Evolutionary conservation across 1,284 basidiomycete genomes (phyloP), one percentile per base, ranked within the genome.

Genomic region (Gastroboletus turbinatus): DNA sequence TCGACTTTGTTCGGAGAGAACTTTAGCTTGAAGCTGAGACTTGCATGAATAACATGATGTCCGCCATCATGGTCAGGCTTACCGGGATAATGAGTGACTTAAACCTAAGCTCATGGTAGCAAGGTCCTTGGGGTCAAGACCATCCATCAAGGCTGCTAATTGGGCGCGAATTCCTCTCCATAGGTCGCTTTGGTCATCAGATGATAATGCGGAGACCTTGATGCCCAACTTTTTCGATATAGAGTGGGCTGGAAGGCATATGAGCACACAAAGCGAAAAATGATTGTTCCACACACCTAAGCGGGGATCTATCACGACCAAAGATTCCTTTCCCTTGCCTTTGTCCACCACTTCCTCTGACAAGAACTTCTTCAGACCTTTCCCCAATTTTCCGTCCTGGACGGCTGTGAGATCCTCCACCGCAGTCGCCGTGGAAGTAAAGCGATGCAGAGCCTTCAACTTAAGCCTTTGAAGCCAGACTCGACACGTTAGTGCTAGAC

Each of bases 1-100:
- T 99, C 96, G 48, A 99, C 96, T 77, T 98, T 98, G 80, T 99
- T 96, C 6, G 96, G 96, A 19, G 95, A 98, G 77, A 99, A 99
- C 78, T 99, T 98, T 70, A 99, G 84, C 82, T 99, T 99, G 81
- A 96, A 99, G 59, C 96, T 95, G 61, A 36, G 16, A 27, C 27
- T 16, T 32, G 58, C 13, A 52, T 71, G 35, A 64, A 56, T 50
- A 54, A 48, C 40, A 53, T 23, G 49, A 36, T 30, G 46, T 55
- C 48, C 44, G 50, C 29, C 27, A 51, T 42, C 29, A 59, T 47
- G 51, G 33, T 50, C 29, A 35, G 39, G 42, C 69, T 54, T 62
- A 92, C 91, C 92, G 87, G 59, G 94, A 96, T 70, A 99, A 78
- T 58, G 94, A 97, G 78, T 99, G 96, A 70, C 91, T 93, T 59